These are phyloP conservation scores for bread wheat (Triticum aestivum) DNA, from an alignment of 176 grass and related monocot species.

Conservation along the genomic window DNA sequence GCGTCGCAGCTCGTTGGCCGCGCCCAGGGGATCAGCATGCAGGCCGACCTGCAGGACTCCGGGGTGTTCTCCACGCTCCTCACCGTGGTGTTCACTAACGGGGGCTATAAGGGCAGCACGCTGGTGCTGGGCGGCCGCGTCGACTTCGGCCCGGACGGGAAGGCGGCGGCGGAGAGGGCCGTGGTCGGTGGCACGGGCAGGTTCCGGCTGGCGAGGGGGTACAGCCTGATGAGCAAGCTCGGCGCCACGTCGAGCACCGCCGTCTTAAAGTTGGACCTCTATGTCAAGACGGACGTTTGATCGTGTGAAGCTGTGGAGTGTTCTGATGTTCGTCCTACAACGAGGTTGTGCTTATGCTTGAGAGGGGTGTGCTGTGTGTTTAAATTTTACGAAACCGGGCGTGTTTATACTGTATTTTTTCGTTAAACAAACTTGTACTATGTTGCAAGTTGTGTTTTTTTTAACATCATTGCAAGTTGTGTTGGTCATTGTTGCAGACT, in stretches of 20 bases:
- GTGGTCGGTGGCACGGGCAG: slow-evolving; percentile 33
- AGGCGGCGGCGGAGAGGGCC: not conserved
- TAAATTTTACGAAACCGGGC: too few species aligned
- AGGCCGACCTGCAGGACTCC: slow-evolving; percentile 14
- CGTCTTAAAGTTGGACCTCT: slow-evolving; percentile 30
- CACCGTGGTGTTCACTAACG: slow-evolving; percentile 19
- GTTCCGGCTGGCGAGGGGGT: slow-evolving; percentile 34
- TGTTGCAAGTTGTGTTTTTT: too few species aligned
- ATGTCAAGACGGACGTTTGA: slow-evolving; percentile 5
- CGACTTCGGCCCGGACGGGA: not conserved
- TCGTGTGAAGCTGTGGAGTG: not conserved
- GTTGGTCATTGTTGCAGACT: too few species aligned
- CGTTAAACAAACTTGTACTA: too few species aligned
- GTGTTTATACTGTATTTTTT: too few species aligned
- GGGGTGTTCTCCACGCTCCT: not conserved
- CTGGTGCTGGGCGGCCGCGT: slow-evolving; percentile 19
- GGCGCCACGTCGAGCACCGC: slow-evolving; percentile 19
- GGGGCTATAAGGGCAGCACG: slow-evolving; percentile 28
- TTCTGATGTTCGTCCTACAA: not conserved
- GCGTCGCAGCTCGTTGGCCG: slow-evolving; percentile 31
- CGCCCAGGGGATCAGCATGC: slow-evolving; percentile 16
- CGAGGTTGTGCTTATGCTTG: too few species aligned
- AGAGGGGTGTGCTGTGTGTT: too few species aligned
- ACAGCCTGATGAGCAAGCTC: slow-evolving; percentile 31
- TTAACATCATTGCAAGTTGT: too few species aligned